Evolutionary conservation across 176 grass and related monocot species (phyloP), one percentile per base, ranked within the genome.

Genomic region (Elaeis guineensis): DNA sequence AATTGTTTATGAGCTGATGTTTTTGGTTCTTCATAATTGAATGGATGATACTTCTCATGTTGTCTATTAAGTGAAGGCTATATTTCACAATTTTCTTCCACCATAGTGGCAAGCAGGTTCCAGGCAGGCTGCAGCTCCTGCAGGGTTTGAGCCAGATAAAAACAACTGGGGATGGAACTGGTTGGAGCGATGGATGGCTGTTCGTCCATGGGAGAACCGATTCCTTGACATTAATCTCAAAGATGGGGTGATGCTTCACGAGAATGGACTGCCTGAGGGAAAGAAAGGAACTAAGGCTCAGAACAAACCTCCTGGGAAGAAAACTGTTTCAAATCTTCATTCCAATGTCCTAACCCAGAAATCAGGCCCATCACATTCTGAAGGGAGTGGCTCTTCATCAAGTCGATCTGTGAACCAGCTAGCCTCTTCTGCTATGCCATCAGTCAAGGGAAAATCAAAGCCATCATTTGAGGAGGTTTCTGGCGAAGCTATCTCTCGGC

Each of bases 121-220:
- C 52, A 91, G 84, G 64, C 87, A 85, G 75, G 32, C 75, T 23
- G 60, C 56, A 25, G 73, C 55, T 51, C 21, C 67, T 59, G 19
- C 75, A 78, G 19, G 64, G 55, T 77, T 82, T 85, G 78, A 80
- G 69, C 78, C 79, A 55, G 84, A 97, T 66, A 91, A 85, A 62
- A 82, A 80, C 63, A 91, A 64, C 63, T 85, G 87, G 93, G 88
- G 87, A 57, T 97, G 87, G 93, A 97, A 89, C 66, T 97, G 93
- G 93, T 73, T 97, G 52, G 93, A 97, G 73, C 82, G 93, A 77
- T 97, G 93, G 93, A 97, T 97, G 92, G 78, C 81, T 17, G 78
- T 97, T 55, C 84, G 81, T 55, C 81, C 92, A 4, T 97, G 92
- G 92, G 92, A 97, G 66, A 97, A 86, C 58, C 75, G 87, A n/a